Base-by-base conservation (phyloP, 148 eudicot species). In the Silene uniflora region DNA sequence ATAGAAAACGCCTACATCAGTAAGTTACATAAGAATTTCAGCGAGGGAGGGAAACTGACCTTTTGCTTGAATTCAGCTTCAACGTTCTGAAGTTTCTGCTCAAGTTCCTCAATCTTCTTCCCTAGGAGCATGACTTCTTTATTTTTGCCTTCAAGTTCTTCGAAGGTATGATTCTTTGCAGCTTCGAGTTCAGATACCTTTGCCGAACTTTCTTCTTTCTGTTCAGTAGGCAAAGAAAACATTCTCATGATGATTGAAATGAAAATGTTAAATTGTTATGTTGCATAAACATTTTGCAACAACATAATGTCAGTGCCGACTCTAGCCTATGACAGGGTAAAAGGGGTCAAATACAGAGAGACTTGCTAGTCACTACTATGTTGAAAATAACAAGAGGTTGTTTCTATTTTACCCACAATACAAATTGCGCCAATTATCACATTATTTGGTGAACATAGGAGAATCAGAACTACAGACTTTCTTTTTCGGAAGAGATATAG, bases 21-120 rank as follows among this genome's bases (percentile, higher is more conserved):
- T 32, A 32, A 10, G 35, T 10, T 6, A 46, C 42, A 32, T 22
- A 29, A 5, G 11, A 27, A 24, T 12, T 23, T 47, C 3, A 27
- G 14, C 3, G 18, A 60, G 23, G 12, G 29, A 47, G 6, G 13
- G 39, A 72, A 75, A 46, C 76, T 81, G 52, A 92, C 98, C 96
- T 90, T 89, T 75, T 85, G 88, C 80, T 85, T 87, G 13, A 80
- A 75, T 81, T 73, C 77, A 66, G 88, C 72, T 69, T 83, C 88
- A 32, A 83, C 82, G 65, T 76, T 78, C 79, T 88, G 88, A 44
- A 89, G 81, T 75, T 87, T 90, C 78, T 87, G 88, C 79, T 89
- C 87, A n/a, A 92, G 88, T 76, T 95, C 96, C 85, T 90, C 87
- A 29, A 90, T 75, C 81, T 88, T 88, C 67, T 84, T 88, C 75